Percentiles rank a stretch among this genome's conserved stretches.
Evolutionary conservation across 106 monocot genomes (phyloP).

Genomic region (Allium sativum): DNA sequence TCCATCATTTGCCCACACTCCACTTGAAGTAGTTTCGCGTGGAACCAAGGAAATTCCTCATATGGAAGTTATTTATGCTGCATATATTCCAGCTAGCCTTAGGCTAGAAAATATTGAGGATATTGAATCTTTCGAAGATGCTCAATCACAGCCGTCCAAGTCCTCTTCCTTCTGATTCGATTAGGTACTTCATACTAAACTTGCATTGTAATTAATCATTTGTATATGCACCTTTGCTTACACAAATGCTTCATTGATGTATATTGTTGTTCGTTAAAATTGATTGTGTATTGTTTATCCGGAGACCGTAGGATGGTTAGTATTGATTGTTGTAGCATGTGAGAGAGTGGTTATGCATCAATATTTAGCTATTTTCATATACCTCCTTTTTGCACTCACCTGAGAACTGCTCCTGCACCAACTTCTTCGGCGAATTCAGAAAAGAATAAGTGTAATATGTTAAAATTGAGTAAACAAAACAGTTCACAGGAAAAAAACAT

Average conservation of each 20-base stretch:
- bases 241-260: background rate
- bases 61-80: conserved; percentile 39
- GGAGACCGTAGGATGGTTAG: background rate
- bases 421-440: too few species aligned
- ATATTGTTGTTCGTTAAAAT: background rate
- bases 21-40: conserved; percentile 48
- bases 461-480: too few species aligned
- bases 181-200: background rate
- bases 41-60: conserved; percentile 37
- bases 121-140: conserved; percentile 42
- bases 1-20: conserved; percentile 40
- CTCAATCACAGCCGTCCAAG: conserved; percentile 32
- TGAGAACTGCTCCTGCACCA: too few species aligned
- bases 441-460: too few species aligned
- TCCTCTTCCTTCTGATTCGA: conserved; percentile 26
- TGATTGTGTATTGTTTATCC: background rate
- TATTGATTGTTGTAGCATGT: background rate
- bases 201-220: conserved; percentile 5
- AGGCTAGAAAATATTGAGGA: conserved; percentile 48
- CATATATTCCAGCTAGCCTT: conserved; percentile 61
- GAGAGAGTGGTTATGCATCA: too few species aligned
- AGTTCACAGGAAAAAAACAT: too few species aligned
- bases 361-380: too few species aligned
- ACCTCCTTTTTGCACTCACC: too few species aligned
- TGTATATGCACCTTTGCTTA: background rate